Base-by-base conservation (phyloP, 2,329 filamentous ascomycete species). In the Beauveria bassiana region DNA sequence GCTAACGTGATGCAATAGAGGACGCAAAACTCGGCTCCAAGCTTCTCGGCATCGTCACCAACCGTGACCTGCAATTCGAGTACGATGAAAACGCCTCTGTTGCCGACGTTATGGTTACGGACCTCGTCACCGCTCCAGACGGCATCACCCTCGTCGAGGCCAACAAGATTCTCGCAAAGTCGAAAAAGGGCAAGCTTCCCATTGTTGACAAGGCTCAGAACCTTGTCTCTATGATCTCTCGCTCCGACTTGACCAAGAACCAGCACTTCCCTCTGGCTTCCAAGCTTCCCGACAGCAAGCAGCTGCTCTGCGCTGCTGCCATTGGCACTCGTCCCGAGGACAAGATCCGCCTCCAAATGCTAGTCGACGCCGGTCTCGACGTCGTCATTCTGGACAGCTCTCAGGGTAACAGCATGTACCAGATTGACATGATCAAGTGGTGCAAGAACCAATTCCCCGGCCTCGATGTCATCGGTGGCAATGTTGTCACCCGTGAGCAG, bases 221-320 rank as follows among this genome's bases (percentile, higher is more conserved):
- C 79, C 84, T 96, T 54, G 86, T 96, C 65, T 96, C 95, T 67
- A 89, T 96, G 81, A 88, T 97, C 73, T 93, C 90, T 65, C 87
- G 95, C 70, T 96, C 93, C 70, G 95, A 99, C 78, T 80, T 99
- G 78, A 97, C 93, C 82, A 99, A 99, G 85, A 99, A 99, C 81
- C 85, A 96, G 65, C 88, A 98, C 79, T 99, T 96, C 79, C 95
- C 95, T 42, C 84, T 97, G 64, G 93, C 95, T 53, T 98, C 95
- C 60, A 99, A 99, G 82, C 86, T 96, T 45, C 91, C 93, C 62
- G 87, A 96, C 71, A 98, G 93, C 68, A 99, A 99, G 83, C 96
- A 99, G 82, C 86, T 99, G 50, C 91, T 99, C 71, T 91, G 91
- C 73, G 93, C 93, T 67, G 95, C 95, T 66, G 91, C 95, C 65